A percentile compares a stretch with the other conserved stretches of the same genome.
These are phyloP conservation scores for Teratosphaeria destructans DNA, from an alignment of 2,329 filamentous ascomycete genomes.

Conservation along the genomic window DNA sequence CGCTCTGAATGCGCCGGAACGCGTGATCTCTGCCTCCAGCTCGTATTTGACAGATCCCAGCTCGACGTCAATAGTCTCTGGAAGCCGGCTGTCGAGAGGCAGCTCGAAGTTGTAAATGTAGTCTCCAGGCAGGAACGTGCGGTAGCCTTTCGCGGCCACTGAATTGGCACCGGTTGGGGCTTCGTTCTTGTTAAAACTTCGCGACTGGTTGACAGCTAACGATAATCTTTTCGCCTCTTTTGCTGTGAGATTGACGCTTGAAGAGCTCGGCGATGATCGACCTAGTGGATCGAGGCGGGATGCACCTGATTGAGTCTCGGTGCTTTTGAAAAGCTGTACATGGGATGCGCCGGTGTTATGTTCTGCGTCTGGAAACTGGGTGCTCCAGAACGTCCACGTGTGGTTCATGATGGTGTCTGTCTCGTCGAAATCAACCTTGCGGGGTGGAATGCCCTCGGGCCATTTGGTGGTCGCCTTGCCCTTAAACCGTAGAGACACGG, in stretches of 20 bases:
- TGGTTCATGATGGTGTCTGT: constrained; percentile 80
- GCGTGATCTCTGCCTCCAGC: constrained; percentile 72
- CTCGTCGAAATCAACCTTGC: constrained; percentile 73
- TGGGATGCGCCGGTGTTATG: constrained; percentile 53
- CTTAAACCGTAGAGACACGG: constrained; percentile 74
- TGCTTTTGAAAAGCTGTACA: constrained; percentile 45
- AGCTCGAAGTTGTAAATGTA: constrained; percentile 73
- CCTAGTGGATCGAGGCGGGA: constrained; percentile 22
- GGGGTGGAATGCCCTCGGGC: constrained; percentile 87
- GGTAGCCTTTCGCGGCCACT: constrained; percentile 69
- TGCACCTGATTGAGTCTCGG: constrained; percentile 17
- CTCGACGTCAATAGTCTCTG: constrained; percentile 78
- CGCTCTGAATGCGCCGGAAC: constrained; percentile 79
- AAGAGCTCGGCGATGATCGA: constrained; percentile 27
- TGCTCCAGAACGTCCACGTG: constrained; percentile 86
- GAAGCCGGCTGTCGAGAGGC: constrained; percentile 65
- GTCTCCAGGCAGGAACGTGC: constrained; percentile 68
- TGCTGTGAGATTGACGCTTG: constrained; percentile 32
- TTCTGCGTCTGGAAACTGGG: constrained; percentile 51
- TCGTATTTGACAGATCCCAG: constrained; percentile 83
- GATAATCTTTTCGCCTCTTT: constrained; percentile 59
- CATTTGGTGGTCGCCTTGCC: constrained; percentile 85
- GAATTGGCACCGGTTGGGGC: constrained; percentile 39
- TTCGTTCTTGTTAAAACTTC: constrained; percentile 77
- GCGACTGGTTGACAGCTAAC: constrained; percentile 67